Evolutionary conservation across 2,329 filamentous ascomycete genomes (phyloP), one percentile per base, ranked within the genome.

Genomic region (Calonectria hongkongensis): DNA sequence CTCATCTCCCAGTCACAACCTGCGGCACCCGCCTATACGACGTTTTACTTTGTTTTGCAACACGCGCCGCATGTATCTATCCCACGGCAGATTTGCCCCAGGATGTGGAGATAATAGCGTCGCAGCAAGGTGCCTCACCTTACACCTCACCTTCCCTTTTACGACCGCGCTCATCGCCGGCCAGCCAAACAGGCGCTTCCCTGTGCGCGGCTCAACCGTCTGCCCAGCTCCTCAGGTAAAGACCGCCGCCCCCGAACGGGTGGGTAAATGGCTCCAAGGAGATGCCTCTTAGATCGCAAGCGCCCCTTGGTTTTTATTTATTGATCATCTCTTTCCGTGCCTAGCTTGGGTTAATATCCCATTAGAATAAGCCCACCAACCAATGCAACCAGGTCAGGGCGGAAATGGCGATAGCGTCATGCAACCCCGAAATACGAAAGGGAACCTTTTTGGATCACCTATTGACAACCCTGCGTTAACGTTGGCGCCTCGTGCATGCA

Each of bases 331-430:
- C 33, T 63, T 62, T 36, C 39, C 65, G 15, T 67, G 43, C 39
- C 43, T 68, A 36, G 66, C 66, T 47, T 50, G 41, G 48, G 39
- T 51, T 64, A 74, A 73, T 68, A 72, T 58, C 54, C 54, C 54
- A 58, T 58, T 21, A 58, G 74, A 78, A 70, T 66, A 60, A 41
- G 36, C 36, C 58, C 39, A 62, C 58, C 58, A 43, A 62, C 76
- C 71, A 78, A 65, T 68, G 63, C 47, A 56, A 68, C 63, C 71
- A 66, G 72, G 56, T 56, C 45, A 54, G 56, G 68, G 70, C 73
- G 71, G 72, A 39, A 77, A 72, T 68, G 74, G 66, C 62, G 70
- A 77, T 79, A 76, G 77, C 76, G 75, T 64, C 71, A 78, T 79
- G 72, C 75, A 77, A 75, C 71, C 68, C 65, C 69, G 51, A 58